Percentiles rank a stretch among this genome's conserved stretches.
Evolutionary conservation across 2,329 filamentous ascomycete genomes (phyloP).

Genomic region (Diaporthe australafricana): DNA sequence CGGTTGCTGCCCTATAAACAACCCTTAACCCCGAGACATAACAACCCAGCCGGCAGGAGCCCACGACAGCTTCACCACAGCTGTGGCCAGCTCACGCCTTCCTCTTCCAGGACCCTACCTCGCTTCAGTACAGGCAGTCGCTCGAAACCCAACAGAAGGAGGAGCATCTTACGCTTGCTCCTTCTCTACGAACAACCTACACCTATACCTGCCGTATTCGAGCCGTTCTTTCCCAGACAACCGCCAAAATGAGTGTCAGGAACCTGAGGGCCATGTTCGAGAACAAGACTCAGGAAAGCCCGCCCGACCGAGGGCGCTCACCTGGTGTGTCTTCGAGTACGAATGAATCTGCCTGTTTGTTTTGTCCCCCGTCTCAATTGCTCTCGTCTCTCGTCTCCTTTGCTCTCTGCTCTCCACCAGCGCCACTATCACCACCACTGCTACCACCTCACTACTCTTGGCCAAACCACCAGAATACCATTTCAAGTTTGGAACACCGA

Average conservation of each 20-base stretch:
- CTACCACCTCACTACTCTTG: no score
- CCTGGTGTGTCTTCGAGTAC: constrained; percentile 61
- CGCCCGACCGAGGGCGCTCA: constrained; percentile 77
- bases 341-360: constrained; percentile 50
- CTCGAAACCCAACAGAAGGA: not conserved
- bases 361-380: constrained; percentile 12
- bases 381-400: not conserved
- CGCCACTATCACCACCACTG: not conserved
- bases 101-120: not conserved
- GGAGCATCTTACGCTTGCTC: not conserved
- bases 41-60: not conserved
- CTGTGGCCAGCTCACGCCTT: constrained; percentile 23
- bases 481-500: not conserved
- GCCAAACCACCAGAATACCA: not conserved
- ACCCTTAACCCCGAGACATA: constrained; percentile 3
- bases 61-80: constrained; percentile 21
- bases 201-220: constrained; percentile 2
- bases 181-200: not conserved
- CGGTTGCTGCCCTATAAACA: constrained; percentile 6
- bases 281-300: constrained; percentile 73
- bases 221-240: constrained; percentile 32
- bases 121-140: not conserved
- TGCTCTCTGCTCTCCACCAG: not conserved
- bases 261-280: constrained; percentile 86
- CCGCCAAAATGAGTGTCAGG: constrained; percentile 73